A percentile compares a stretch with the other conserved stretches of the same genome.
phyloP scores from a whole-genome alignment of 1,284 basidiomycete genomes.

The Ceratobasidium sp. region DNA sequence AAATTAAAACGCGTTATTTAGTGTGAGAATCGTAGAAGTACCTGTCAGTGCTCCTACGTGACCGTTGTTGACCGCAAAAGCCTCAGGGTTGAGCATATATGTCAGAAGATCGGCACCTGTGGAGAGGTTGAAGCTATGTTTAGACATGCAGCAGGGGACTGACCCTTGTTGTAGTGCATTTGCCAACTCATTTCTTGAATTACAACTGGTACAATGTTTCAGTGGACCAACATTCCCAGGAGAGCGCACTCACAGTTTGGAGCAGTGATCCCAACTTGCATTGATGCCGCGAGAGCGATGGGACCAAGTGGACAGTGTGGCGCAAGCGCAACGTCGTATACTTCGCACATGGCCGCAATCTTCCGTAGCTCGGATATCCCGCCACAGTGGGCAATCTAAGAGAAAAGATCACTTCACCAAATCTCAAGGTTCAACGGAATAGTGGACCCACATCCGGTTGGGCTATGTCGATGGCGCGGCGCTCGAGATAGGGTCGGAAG shows the following conservation, averaged over 20 bases:
- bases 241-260: conserved; percentile 63
- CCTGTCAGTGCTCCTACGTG: conserved; percentile 61
- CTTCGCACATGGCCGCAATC: conserved; percentile 76
- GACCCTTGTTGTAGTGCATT: conserved; percentile 79
- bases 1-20: background rate
- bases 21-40: conserved; percentile 4
- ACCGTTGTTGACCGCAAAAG: conserved; percentile 72
- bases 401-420: background rate
- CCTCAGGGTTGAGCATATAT: conserved; percentile 64
- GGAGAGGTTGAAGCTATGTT: background rate
- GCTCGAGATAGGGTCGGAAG: conserved; percentile 76
- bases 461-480: conserved; percentile 74
- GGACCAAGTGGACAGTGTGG: conserved; percentile 75
- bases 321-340: conserved; percentile 68
- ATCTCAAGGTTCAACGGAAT: background rate
- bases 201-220: conserved; percentile 58
- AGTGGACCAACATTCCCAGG: background rate
- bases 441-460: conserved; percentile 70
- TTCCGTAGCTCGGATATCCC: conserved; percentile 79
- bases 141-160: background rate
- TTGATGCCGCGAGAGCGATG: conserved; percentile 76
- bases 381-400: conserved; percentile 69
- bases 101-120: conserved; percentile 71
- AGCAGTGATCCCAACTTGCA: conserved; percentile 65
- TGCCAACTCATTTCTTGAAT: conserved; percentile 77